Percentiles rank a stretch among this genome's conserved stretches.
Evolutionary conservation across 2,329 filamentous ascomycete species (phyloP).

Genomic region (Aspergillus glaucus): DNA sequence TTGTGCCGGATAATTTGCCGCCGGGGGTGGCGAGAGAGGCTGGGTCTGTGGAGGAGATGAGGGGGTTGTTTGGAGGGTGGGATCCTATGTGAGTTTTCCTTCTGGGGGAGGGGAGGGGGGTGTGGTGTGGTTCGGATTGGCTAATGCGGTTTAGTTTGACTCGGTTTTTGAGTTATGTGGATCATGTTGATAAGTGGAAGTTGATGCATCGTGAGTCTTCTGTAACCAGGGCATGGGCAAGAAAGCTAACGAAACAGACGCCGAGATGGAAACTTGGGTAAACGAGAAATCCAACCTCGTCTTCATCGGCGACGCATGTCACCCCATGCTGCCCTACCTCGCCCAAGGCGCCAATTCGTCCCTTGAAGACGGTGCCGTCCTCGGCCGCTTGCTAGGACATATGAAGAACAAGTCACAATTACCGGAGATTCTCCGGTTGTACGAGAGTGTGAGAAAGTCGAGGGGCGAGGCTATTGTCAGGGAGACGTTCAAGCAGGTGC

Average conservation of each 20-base stretch:
- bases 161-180: conserved; percentile 45
- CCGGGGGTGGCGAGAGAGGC: conserved; percentile 45
- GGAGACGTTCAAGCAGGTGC: conserved; percentile 53
- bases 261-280: conserved; percentile 51
- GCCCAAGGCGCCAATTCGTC: conserved; percentile 63
- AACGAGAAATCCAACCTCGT: conserved; percentile 47
- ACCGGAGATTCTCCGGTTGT: conserved; percentile 38
- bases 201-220: conserved; percentile 44
- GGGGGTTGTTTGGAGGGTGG: conserved; percentile 55
- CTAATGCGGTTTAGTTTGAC: conserved; percentile 19
- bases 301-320: conserved; percentile 54
- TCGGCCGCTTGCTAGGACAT: conserved; percentile 53
- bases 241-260: conserved; percentile 22
- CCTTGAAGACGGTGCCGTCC: conserved; percentile 61
- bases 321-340: conserved; percentile 58
- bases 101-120: background rate
- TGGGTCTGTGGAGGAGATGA: conserved; percentile 57
- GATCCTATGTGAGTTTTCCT: conserved; percentile 45
- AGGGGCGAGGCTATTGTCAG: conserved; percentile 51
- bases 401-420: conserved; percentile 41
- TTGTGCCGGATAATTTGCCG: conserved; percentile 59
- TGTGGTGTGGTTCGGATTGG: background rate
- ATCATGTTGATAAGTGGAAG: conserved; percentile 62
- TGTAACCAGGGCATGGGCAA: background rate
- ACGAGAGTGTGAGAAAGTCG: conserved; percentile 43